Evolutionary conservation across 352 stramenopile genomes (phyloP).

Genomic region (Globisporangium takayamanum): DNA sequence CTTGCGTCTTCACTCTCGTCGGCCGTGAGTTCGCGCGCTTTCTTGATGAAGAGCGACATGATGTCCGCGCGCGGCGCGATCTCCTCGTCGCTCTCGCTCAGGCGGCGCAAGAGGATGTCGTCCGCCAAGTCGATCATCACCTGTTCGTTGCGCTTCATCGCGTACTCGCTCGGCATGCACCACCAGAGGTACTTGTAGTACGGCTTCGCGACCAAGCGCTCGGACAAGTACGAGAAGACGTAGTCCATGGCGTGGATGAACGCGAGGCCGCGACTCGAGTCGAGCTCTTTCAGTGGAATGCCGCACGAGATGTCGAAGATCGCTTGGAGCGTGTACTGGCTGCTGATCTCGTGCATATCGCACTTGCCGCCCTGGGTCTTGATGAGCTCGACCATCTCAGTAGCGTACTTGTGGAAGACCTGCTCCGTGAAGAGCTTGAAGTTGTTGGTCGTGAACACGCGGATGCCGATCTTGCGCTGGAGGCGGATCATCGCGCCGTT

Average conservation of each 20-base stretch:
- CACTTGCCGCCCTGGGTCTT: constrained; percentile 8
- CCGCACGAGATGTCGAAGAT: constrained; percentile 61
- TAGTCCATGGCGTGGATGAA: constrained; percentile 46
- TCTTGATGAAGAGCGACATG: constrained; percentile 48
- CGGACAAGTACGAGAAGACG: constrained; percentile 39
- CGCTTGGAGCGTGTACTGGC: constrained; percentile 39
- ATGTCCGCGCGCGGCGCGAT: constrained; percentile 33
- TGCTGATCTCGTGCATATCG: constrained; percentile 44
- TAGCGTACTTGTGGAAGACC: constrained; percentile 39
- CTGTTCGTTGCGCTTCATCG: constrained; percentile 17
- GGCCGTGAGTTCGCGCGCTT: constrained; percentile 23
- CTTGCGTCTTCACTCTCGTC: background rate
- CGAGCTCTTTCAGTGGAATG: constrained; percentile 24
- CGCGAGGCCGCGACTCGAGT: constrained; percentile 16
- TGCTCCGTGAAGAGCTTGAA: constrained; percentile 44
- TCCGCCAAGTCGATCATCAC: constrained; percentile 31
- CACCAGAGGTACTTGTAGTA: constrained; percentile 56
- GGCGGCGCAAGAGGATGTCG: constrained; percentile 25
- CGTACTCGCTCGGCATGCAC: constrained; percentile 55
- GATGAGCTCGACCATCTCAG: constrained; percentile 16
- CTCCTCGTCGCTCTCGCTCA: constrained; percentile 24
- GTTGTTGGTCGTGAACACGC: constrained; percentile 77
- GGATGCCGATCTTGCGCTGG: constrained; percentile 76
- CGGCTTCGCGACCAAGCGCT: constrained; percentile 45
- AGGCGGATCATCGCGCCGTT: constrained; percentile 55